These are phyloP conservation scores for Hypericum androsaemum DNA, from an alignment of 345 rosid species.

Conservation along the genomic window DNA sequence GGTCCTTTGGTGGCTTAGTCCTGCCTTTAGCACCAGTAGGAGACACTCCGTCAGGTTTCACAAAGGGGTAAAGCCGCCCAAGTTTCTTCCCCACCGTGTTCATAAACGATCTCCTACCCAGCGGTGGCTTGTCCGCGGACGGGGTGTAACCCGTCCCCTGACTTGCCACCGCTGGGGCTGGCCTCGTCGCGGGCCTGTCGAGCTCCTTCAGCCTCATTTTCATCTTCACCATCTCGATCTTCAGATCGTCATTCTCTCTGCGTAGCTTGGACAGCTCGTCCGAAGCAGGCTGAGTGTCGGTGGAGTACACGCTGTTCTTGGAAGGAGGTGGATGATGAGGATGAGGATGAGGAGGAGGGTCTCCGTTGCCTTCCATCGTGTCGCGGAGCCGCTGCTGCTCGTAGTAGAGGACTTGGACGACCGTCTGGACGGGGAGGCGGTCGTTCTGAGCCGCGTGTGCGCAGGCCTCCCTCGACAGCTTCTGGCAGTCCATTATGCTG, in stretches of 20 bases:
- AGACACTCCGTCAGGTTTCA: slow-evolving; percentile 31
- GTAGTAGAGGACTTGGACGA: slow-evolving; percentile 86
- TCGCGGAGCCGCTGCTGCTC: slow-evolving; percentile 86
- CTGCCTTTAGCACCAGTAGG: slow-evolving; percentile 37
- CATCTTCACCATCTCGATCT: slow-evolving; percentile 65
- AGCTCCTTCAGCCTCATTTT: slow-evolving; percentile 76
- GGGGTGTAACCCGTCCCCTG: slow-evolving; percentile 15
- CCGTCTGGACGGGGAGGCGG: slow-evolving; percentile 81
- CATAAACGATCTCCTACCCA: slow-evolving; percentile 69
- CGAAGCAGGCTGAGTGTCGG: slow-evolving; percentile 35
- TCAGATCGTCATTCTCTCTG: slow-evolving; percentile 78
- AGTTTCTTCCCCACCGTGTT: slow-evolving; percentile 71
- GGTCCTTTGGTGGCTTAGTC: slow-evolving; percentile 55
- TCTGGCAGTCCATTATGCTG: slow-evolving; percentile 92
- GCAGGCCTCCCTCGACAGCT: slow-evolving; percentile 81
- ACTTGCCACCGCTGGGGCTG: slow-evolving; percentile 18
- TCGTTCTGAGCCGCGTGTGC: slow-evolving; percentile 94
- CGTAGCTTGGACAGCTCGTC: slow-evolving; percentile 53
- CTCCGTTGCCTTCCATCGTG: slow-evolving; percentile 34
- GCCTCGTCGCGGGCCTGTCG: slow-evolving; percentile 27
- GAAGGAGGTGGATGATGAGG: slow-evolving; percentile 20
- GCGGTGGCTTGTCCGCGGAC: slow-evolving; percentile 63
- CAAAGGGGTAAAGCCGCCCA: slow-evolving; percentile 65
- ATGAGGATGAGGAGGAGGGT: not conserved
- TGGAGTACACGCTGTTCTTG: slow-evolving; percentile 25